A percentile compares a stretch with the other conserved stretches of the same genome.
Evolutionary conservation across 768 basidiomycete genomes (phyloP).

Genomic region (Nidularia pulvinata): DNA sequence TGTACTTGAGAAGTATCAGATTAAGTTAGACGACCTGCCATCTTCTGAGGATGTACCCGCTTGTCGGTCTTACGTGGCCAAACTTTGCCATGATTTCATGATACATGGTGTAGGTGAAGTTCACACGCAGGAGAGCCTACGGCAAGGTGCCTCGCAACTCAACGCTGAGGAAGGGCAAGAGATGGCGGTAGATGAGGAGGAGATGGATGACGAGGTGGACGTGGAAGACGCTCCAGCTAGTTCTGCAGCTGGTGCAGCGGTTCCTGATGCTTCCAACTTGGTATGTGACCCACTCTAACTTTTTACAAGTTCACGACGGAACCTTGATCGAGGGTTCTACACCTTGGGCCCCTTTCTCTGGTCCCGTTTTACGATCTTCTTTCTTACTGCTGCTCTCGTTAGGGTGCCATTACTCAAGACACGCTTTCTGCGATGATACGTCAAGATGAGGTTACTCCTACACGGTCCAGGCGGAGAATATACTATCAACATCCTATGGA

Average conservation of each 20-base stretch:
- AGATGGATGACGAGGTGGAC: slow-evolving; percentile 1
- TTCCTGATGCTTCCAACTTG: too few relatives aligned
- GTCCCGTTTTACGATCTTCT: too few relatives aligned
- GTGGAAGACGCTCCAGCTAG: neutral
- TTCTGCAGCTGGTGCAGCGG: too few relatives aligned
- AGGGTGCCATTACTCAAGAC: slow-evolving; percentile 78
- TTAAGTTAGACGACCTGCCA: slow-evolving; percentile 58
- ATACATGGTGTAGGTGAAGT: slow-evolving; percentile 22
- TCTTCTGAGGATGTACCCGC: slow-evolving; percentile 46
- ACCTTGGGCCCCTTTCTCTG: too few relatives aligned
- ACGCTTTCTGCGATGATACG: slow-evolving; percentile 73
- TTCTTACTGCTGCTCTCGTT: neutral
- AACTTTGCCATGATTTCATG: slow-evolving; percentile 55
- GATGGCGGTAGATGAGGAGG: slow-evolving; percentile 8
- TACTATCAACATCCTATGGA: slow-evolving; percentile 42
- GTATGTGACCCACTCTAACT: too few relatives aligned
- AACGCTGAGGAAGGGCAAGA: slow-evolving; percentile 9
- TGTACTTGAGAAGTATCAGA: slow-evolving; percentile 48
- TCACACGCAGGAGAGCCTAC: slow-evolving; percentile 17
- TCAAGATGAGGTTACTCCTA: slow-evolving; percentile 65
- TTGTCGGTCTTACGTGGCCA: slow-evolving; percentile 42
- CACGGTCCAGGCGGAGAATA: slow-evolving; percentile 56
- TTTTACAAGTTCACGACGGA: too few relatives aligned
- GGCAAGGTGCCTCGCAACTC: slow-evolving; percentile 4
- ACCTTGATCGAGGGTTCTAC: too few relatives aligned